These are phyloP conservation scores for Periconia sp. DNA, from an alignment of 2,329 filamentous ascomycete species.

Conservation along the genomic window DNA sequence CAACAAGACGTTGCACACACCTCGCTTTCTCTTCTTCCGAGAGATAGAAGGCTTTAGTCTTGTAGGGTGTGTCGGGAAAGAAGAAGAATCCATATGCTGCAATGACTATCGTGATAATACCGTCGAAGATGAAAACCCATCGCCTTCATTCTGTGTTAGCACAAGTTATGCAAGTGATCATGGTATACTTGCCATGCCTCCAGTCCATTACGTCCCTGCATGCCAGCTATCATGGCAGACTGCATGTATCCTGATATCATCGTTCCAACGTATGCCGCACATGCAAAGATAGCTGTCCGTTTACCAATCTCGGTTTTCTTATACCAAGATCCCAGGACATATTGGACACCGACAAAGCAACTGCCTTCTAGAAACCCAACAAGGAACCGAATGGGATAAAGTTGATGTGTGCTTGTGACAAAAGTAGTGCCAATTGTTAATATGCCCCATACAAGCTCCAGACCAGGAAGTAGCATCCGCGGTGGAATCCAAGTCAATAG, in stretches of 20 bases:
- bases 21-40: conserved; percentile 19
- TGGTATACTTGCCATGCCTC: too few relatives aligned
- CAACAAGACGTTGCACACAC: too few relatives aligned
- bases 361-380: conserved; percentile 24
- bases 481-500: too few relatives aligned
- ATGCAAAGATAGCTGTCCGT: conserved; percentile 26
- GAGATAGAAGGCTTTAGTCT: conserved; percentile 12
- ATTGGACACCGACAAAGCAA: conserved; percentile 24
- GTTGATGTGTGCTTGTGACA: too few relatives aligned
- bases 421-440: too few relatives aligned
- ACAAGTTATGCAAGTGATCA: too few relatives aligned
- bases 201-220: conserved; percentile 18
- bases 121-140: conserved; percentile 9
- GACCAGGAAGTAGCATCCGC: too few relatives aligned
- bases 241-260: conserved; percentile 33
- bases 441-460: too few relatives aligned
- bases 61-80: conserved; percentile 26
- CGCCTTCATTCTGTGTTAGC: too few relatives aligned
- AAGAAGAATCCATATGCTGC: conserved; percentile 24
- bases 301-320: conserved; percentile 28
- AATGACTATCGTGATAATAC: conserved; percentile 25
- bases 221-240: conserved; percentile 26
- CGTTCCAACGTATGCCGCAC: conserved; percentile 22
- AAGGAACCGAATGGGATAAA: conserved; percentile 24
- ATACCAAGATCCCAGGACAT: conserved; percentile 28